Evolutionary conservation across 768 basidiomycete species (phyloP).

Genomic region (Boletus reticulatus): DNA sequence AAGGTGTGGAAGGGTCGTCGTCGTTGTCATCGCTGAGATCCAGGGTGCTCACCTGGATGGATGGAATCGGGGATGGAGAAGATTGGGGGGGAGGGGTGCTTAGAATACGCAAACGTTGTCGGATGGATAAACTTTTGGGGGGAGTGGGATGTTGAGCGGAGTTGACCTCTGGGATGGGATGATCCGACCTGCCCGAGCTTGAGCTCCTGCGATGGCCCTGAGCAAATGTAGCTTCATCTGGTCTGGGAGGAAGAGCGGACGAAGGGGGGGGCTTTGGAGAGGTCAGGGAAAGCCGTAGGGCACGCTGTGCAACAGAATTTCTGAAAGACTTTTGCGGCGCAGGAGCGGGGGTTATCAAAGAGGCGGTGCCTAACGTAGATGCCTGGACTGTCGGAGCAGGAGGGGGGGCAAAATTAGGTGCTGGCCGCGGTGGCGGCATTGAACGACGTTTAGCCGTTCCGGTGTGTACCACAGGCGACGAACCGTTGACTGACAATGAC

Average conservation of each 20-base stretch:
- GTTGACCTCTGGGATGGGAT: conserved; percentile 39
- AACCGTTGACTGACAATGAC: conserved; percentile 18
- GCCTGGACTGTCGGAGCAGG: conserved; percentile 51
- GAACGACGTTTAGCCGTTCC: conserved; percentile 50
- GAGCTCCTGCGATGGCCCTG: conserved; percentile 32
- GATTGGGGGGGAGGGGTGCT: conserved; percentile 48
- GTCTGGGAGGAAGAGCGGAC: conserved; percentile 59
- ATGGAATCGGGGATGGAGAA: conserved; percentile 21
- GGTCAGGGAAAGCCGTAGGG: conserved; percentile 55
- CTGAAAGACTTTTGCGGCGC: conserved; percentile 42
- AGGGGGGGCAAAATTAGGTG: conserved; percentile 67
- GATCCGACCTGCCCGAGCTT: conserved; percentile 30
- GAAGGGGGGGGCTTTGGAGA: conserved; percentile 67
- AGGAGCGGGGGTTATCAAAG: conserved; percentile 4
- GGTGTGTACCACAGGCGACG: conserved; percentile 11
- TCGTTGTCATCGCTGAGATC: conserved; percentile 24
- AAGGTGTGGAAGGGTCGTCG: conserved; percentile 30
- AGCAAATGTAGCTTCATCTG: conserved; percentile 47
- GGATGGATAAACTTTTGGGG: conserved; percentile 42
- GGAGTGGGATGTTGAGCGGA: conserved; percentile 23
- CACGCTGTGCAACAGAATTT: conserved; percentile 55
- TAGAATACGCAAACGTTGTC: conserved; percentile 64
- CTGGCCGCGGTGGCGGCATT: conserved; percentile 72
- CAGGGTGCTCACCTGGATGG: conserved; percentile 26
- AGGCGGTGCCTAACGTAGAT: neutral